These are phyloP conservation scores for Leccinum arenicola DNA, from an alignment of 768 basidiomycete species.

Conservation along the genomic window DNA sequence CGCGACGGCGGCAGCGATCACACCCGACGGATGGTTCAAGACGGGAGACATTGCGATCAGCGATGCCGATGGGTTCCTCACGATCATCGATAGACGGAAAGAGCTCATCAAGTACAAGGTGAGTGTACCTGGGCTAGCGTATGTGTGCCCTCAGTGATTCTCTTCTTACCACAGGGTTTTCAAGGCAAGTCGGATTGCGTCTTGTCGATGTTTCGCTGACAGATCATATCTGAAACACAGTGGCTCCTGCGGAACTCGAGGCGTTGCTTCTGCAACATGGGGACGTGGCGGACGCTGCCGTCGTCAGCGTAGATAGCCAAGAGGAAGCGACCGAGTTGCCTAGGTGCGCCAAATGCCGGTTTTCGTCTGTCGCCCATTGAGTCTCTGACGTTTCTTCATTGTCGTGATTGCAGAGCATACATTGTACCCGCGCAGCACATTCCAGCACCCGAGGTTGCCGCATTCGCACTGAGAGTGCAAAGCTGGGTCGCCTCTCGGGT, in stretches of 20 bases:
- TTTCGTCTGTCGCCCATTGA: neutral
- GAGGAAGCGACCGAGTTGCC: conserved; percentile 81
- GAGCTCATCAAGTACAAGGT: conserved; percentile 78
- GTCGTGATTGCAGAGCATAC: conserved; percentile 35
- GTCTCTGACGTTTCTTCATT: neutral
- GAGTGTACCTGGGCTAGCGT: neutral
- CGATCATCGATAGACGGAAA: conserved; percentile 71
- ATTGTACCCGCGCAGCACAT: conserved; percentile 34
- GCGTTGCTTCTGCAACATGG: conserved; percentile 71
- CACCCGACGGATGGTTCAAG: conserved; percentile 79
- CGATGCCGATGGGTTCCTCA: conserved; percentile 70
- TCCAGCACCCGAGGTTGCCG: conserved; percentile 14
- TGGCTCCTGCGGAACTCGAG: conserved; percentile 86
- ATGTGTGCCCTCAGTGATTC: neutral
- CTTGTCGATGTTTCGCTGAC: neutral
- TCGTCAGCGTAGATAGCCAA: conserved; percentile 69
- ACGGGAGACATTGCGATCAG: conserved; percentile 78
- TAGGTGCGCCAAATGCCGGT: conserved; percentile 37
- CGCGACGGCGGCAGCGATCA: conserved; percentile 70
- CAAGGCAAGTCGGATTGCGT: conserved; percentile 48
- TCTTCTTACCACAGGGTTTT: conserved; percentile 49
- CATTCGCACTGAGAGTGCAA: conserved; percentile 50
- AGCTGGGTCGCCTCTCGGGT: conserved; percentile 70
- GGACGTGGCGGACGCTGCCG: conserved; percentile 74
- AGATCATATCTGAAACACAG: conserved; percentile 33